Percentiles rank a stretch among this genome's conserved stretches.
Evolutionary conservation across 306 rosid genomes (phyloP).

Genomic region (Vigna unguiculata): DNA sequence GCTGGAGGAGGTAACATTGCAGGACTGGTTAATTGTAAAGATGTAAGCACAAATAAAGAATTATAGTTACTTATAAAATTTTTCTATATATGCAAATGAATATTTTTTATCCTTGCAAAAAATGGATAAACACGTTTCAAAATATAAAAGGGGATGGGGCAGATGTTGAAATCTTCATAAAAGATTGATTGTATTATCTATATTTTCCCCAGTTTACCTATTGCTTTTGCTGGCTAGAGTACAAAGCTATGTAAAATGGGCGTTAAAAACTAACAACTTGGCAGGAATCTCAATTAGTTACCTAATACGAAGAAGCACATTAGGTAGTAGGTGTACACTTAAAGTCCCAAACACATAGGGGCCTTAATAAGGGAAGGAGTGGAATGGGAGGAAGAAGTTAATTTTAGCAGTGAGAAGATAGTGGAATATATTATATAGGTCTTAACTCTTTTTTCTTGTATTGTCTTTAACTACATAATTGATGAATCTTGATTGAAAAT

Average conservation of each 20-base stretch:
- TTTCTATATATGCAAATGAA: background rate
- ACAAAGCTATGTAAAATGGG: background rate
- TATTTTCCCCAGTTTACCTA: background rate
- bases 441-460: no score
- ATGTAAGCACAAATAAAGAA: constrained; percentile 57
- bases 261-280: background rate
- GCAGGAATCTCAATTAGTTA: no score
- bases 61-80: background rate
- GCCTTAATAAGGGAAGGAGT: background rate
- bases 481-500: no score
- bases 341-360: background rate
- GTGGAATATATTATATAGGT: background rate
- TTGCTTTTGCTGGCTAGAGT: constrained; percentile 22
- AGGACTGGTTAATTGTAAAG: constrained; percentile 79
- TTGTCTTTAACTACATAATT: no score
- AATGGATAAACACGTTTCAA: constrained; percentile 4
- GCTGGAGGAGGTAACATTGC: constrained; percentile 82
- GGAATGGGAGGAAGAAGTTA: background rate
- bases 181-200: background rate
- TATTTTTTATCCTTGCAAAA: constrained; percentile 46
- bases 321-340: no score
- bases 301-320: no score
- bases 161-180: constrained; percentile 3
- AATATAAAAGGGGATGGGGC: background rate
- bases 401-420: background rate